Conservation (phyloP, 1,139 yeast genomes). For the Geotrichum europaeum region DNA sequence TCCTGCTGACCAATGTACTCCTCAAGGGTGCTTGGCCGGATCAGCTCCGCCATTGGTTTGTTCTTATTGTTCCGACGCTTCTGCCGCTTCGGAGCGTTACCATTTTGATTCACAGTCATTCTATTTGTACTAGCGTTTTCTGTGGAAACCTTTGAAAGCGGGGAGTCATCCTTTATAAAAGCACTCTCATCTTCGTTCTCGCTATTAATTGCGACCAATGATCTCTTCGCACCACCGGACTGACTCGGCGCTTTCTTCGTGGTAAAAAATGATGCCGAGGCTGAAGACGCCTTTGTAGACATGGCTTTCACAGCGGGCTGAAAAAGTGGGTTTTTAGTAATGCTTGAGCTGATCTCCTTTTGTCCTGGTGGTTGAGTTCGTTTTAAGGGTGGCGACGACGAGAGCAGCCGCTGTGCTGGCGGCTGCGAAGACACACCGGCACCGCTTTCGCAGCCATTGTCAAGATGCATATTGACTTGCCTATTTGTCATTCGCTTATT, state of each 20-base stretch:
- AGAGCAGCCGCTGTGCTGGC: neutral
- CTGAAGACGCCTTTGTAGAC: neutral
- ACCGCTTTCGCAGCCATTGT: slow-evolving; percentile 30
- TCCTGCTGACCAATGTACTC: slow-evolving; percentile 87
- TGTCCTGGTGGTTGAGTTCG: neutral
- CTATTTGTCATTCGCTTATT: slow-evolving; percentile 29
- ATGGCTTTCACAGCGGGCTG: neutral
- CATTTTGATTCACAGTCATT: neutral
- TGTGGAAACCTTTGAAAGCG: neutral
- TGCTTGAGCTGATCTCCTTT: neutral
- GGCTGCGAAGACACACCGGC: neutral
- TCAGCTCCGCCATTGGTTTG: slow-evolving; percentile 73
- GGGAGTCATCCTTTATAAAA: neutral
- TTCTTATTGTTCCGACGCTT: slow-evolving; percentile 7
- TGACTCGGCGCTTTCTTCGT: neutral
- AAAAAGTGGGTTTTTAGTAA: neutral
- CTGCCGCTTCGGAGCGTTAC: slow-evolving; percentile 8
- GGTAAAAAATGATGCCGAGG: neutral
- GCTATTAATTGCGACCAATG: neutral
- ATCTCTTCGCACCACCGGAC: neutral
- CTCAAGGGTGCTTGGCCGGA: slow-evolving; percentile 65
- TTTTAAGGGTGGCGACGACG: neutral
- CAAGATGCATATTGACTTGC: slow-evolving; percentile 36
- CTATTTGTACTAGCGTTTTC: neutral
- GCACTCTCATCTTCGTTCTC: neutral